Percentiles rank a stretch among this genome's conserved stretches.
These are phyloP conservation scores for Mrakia gelida DNA, from an alignment of 768 basidiomycete species.

Conservation along the genomic window DNA sequence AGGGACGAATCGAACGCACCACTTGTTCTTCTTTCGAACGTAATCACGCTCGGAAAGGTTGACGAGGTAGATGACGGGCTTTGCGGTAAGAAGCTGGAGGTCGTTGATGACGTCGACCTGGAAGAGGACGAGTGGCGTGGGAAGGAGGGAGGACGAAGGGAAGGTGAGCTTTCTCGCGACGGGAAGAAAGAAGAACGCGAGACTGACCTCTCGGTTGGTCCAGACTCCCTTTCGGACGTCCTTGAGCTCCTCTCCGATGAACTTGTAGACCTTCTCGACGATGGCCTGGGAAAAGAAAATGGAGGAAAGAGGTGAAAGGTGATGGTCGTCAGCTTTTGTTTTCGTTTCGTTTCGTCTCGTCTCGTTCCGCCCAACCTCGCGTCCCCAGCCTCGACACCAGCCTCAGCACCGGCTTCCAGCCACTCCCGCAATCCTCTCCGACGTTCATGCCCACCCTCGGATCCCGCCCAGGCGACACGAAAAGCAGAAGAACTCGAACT, in stretches of 20 bases:
- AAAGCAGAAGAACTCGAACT: constrained; percentile 39
- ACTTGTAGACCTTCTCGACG: constrained; percentile 77
- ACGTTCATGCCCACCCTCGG: too few species aligned
- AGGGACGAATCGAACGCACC: constrained; percentile 54
- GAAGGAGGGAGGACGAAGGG: background rate
- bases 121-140: background rate
- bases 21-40: constrained; percentile 97
- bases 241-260: constrained; percentile 71
- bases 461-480: too few species aligned
- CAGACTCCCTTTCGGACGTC: constrained; percentile 91
- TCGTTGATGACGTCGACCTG: constrained; percentile 88
- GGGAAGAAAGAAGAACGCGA: constrained; percentile 1
- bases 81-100: constrained; percentile 87
- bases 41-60: constrained; percentile 94
- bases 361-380: too few species aligned
- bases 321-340: background rate
- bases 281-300: constrained; percentile 54
- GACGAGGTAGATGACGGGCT: constrained; percentile 95
- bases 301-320: background rate
- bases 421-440: background rate
- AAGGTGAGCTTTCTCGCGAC: background rate
- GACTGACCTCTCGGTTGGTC: constrained; percentile 85
- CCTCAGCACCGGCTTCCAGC: background rate
- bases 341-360: too few species aligned
- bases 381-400: background rate